Evolutionary conservation across 164 flowering plant genomes (phyloP), one percentile per base, ranked within the genome.

Genomic region (Macadamia integrifolia): DNA sequence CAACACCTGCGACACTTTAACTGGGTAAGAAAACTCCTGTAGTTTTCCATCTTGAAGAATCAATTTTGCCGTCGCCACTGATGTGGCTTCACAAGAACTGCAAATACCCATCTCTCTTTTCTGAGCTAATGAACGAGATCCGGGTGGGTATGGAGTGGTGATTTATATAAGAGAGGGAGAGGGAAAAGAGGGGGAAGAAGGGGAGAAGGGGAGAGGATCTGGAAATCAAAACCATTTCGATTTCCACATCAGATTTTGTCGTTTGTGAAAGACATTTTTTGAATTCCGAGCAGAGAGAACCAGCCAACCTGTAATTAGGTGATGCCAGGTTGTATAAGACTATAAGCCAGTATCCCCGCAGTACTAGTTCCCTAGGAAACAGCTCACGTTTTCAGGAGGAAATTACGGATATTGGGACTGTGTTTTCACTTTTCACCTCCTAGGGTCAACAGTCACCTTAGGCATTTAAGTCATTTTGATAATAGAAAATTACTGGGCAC

Each of bases 1-100:
- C 48, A 90, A 44, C 0, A 90, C 77, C 64, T 82, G 72, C 2
- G 92, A 88, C 5, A 78, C 98, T 72, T 77, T 86, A 0, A 91
- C 91, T 0, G 97, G 97, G 69, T 80, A 78, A 0, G 90, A 31
- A 58, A 71, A 91, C 44, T 93, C 98, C 56, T 85, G 86, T 1
- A 93, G 75, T 42, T 82, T 70, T 9, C 98, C 98, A 70, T 91
- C 92, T 4, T 71, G 85, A 1, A 79, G 74, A n/a, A 93, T 78
- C 61, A 93, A 48, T 64, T 90, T 91, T 0, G 92, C 92, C 6
- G 98, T 90, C 8, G 86, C 81, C 0, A 76, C 82, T 15, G 84
- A 68, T 0, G 85, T 75, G 1, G 90, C 66, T 0, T 81, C 83
- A 66, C 80, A 76, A 0, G 98, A 93, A 44, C 79, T 82, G 69